Percentiles rank a stretch among this genome's conserved stretches.
Conservation (phyloP, 164 flowering plant species). For the Berberis thunbergii region DNA sequence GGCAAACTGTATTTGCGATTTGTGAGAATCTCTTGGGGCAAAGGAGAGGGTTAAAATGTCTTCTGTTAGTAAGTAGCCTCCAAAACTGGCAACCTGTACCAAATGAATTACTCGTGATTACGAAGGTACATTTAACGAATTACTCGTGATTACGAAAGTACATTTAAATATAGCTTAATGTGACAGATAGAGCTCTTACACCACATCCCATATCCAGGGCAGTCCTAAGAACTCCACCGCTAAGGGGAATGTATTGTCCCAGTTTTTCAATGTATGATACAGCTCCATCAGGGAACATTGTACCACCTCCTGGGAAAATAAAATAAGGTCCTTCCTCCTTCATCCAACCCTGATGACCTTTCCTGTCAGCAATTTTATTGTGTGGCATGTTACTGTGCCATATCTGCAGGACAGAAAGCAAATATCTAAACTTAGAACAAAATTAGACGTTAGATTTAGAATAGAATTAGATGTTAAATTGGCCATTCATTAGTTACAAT, state of each 20-base stretch:
- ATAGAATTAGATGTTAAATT: background rate
- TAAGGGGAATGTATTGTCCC: conserved; percentile 69
- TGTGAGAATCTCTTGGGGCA: conserved; percentile 99
- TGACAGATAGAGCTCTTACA: conserved; percentile 36
- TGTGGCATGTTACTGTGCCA: conserved; percentile 97
- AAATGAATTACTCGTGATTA: conserved; percentile 1
- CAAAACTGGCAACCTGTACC: conserved; percentile 94
- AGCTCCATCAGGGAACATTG: conserved; percentile 98
- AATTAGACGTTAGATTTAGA: background rate
- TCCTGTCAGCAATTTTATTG: conserved; percentile 88
- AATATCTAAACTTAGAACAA: background rate
- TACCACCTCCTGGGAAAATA: conserved; percentile 96
- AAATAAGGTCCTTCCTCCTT: conserved; percentile 77
- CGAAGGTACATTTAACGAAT: background rate
- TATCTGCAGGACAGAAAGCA: conserved; percentile 44
- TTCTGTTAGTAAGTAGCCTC: conserved; percentile 67
- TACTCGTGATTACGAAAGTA: background rate
- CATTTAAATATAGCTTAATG: background rate
- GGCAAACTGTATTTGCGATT: conserved; percentile 93
- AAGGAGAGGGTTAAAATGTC: conserved; percentile 79
- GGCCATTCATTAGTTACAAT: background rate
- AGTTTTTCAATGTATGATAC: conserved; percentile 80
- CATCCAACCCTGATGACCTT: conserved; percentile 99
- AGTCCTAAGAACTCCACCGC: conserved; percentile 70
- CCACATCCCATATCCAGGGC: conserved; percentile 99